phyloP scores from a whole-genome alignment of 2,329 filamentous ascomycete species.

The Hysterium pulicare region DNA sequence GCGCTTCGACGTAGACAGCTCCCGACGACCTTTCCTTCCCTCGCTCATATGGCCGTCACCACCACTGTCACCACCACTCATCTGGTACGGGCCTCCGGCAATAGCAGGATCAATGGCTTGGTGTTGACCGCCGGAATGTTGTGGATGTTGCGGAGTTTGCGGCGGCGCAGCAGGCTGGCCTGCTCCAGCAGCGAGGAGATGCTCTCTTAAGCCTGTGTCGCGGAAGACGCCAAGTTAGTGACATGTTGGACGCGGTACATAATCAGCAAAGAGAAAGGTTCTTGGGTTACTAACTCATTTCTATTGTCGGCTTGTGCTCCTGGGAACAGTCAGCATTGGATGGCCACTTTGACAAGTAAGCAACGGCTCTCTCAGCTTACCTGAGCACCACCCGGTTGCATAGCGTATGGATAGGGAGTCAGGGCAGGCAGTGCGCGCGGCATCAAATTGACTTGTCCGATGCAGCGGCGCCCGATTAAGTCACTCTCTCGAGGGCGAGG shows the following conservation, averaged over 20 bases:
- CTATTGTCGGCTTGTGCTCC: conserved; percentile 38
- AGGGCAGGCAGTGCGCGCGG: conserved; percentile 23
- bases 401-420: conserved; percentile 31
- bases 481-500: background rate
- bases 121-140: conserved; percentile 44
- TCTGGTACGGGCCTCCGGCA: conserved; percentile 48
- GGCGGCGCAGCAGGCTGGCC: conserved; percentile 34
- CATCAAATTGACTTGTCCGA: conserved; percentile 17
- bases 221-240: conserved; percentile 25
- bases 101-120: conserved; percentile 60
- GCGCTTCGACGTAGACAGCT: conserved; percentile 91
- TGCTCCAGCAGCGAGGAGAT: conserved; percentile 56
- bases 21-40: conserved; percentile 76
- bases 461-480: conserved; percentile 10
- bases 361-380: conserved; percentile 46
- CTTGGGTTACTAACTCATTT: conserved; percentile 39
- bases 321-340: conserved; percentile 27
- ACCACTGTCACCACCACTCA: conserved; percentile 46
- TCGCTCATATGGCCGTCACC: conserved; percentile 43
- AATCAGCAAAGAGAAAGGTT: conserved; percentile 1
- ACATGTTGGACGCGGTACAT: conserved; percentile 11
- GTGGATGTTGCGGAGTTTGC: conserved; percentile 27
- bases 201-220: conserved; percentile 59
- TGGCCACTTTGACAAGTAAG: conserved; percentile 8
- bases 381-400: conserved; percentile 48